phyloP scores from a whole-genome alignment of 257 asterid species.

The Fraxinus quadrangulata region DNA sequence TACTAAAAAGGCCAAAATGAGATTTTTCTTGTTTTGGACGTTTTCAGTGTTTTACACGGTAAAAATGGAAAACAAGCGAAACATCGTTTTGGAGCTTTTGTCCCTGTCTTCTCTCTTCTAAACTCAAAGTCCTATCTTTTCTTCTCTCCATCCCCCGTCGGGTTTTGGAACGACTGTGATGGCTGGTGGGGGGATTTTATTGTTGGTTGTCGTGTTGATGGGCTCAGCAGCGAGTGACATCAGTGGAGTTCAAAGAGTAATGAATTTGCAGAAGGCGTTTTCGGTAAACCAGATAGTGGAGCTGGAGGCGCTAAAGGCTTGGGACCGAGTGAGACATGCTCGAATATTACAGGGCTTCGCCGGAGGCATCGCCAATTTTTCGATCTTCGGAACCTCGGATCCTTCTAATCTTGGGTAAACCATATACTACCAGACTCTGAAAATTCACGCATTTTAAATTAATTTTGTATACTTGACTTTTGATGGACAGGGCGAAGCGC shows the following conservation, averaged over 20 bases:
- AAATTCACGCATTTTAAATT: background rate
- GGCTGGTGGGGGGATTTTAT: constrained; percentile 43
- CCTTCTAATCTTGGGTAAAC: constrained; percentile 73
- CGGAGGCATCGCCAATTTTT: constrained; percentile 72
- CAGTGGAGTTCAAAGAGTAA: constrained; percentile 42
- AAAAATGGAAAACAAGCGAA: no score
- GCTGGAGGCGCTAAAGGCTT: constrained; percentile 57
- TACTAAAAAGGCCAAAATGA: no score
- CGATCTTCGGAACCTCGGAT: constrained; percentile 77
- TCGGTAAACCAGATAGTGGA: constrained; percentile 52
- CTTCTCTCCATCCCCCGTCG: no score
- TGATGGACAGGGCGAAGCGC: constrained; percentile 67
- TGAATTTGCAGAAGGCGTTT: constrained; percentile 61
- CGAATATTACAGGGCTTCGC: constrained; percentile 63
- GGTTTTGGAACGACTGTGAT: constrained; percentile 38
- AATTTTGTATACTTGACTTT: constrained; percentile 1
- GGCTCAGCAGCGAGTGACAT: constrained; percentile 32
- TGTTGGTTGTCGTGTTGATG: constrained; percentile 33
- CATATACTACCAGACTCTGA: background rate
- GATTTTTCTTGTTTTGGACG: no score
- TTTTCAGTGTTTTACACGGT: no score
- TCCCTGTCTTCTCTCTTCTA: no score
- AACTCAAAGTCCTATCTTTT: no score
- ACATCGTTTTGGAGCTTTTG: no score
- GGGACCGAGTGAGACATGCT: constrained; percentile 80